Conservation (phyloP, 257 asterid species). For the Scutellaria barbata region DNA sequence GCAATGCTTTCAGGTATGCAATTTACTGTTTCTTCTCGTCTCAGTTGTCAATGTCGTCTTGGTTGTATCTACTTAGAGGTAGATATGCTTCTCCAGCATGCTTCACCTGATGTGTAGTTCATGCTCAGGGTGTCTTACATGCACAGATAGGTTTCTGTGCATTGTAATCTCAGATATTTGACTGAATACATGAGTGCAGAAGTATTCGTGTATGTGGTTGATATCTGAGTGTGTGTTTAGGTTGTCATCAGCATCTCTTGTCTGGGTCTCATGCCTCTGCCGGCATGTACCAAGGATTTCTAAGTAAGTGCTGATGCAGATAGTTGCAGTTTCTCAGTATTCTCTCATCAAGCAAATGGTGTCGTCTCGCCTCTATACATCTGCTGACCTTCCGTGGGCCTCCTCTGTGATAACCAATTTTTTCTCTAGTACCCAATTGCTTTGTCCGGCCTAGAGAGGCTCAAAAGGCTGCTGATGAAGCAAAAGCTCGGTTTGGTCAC, state of each 20-base stretch:
- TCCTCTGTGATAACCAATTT: constrained; percentile 98
- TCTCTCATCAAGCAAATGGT: constrained; percentile 97
- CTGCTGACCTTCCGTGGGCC: constrained; percentile 99
- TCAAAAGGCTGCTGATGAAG: constrained; percentile 99
- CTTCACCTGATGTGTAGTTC: constrained; percentile 51
- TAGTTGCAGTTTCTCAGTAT: constrained; percentile 99
- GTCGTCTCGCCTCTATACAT: constrained; percentile 98
- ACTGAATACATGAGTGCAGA: constrained; percentile 48
- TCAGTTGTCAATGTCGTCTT: constrained; percentile 39
- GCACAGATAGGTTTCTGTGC: constrained; percentile 51
- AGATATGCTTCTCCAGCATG: constrained; percentile 38
- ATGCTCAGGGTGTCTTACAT: constrained; percentile 43
- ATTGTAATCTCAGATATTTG: constrained; percentile 44
- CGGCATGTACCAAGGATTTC: constrained; percentile 91
- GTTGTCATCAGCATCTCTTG: constrained; percentile 95
- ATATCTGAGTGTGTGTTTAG: constrained; percentile 65
- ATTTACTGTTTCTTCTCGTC: constrained; percentile 24
- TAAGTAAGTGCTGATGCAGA: constrained; percentile 99
- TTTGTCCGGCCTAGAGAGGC: constrained; percentile 99
- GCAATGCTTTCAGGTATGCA: constrained; percentile 97
- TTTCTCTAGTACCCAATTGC: constrained; percentile 99
- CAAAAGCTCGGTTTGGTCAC: constrained; percentile 98
- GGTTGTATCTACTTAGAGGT: constrained; percentile 36
- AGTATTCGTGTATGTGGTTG: constrained; percentile 56
- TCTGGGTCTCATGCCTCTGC: constrained; percentile 85